Evolutionary conservation across 2,329 filamentous ascomycete genomes (phyloP), one percentile per base, ranked within the genome.

Genomic region (Beauveria scarabaeidicola): DNA sequence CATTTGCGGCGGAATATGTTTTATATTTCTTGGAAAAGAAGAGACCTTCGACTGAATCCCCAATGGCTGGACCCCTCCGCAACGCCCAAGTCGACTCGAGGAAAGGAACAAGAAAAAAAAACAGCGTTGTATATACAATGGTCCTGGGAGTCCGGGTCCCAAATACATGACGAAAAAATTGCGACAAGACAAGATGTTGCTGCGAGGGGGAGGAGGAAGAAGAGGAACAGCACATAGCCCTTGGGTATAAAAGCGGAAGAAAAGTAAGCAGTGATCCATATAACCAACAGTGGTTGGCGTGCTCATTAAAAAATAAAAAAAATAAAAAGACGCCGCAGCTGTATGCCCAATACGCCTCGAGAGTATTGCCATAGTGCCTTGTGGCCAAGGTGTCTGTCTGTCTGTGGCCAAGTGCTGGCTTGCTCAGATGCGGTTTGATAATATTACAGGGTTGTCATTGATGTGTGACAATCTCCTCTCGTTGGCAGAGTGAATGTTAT

Each of bases 211-310:
- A 29, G 21, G 25, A 25, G 13, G 32, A 48, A 52, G 44, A 50
- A 53, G 15, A 60, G n/a, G 41, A 25, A 52, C 52, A 60, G 41
- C 36, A 40, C 36, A 43, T 25, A 32, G 29, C 53, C 53, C 17
- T 27, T 27, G 53, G 53, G 53, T 56, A 56, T 56, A 56, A 56
- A 47, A 44, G 43, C 36, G 32, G 54, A 57, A 52, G 58, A 59
- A 36, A 59, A 58, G 27, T 52, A 44, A 46, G 51, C 53, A 53
- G 29, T 15, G 38, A 11, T 44, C 29, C 36, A 46, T 27, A 47
- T 40, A 27, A 40, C 43, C 43, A 48, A 48, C 43, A 48, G 27
- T 48, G 43, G 44, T 40, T 5, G 43, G 32, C 43, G 13, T 56
- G 53, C 53, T 56, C 5, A 56, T 56, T 56, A 29, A 48, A 48